Evolutionary conservation across 2,329 filamentous ascomycete species (phyloP), one percentile per base, ranked within the genome.

Genomic region (Ophiosphaerella korrae): DNA sequence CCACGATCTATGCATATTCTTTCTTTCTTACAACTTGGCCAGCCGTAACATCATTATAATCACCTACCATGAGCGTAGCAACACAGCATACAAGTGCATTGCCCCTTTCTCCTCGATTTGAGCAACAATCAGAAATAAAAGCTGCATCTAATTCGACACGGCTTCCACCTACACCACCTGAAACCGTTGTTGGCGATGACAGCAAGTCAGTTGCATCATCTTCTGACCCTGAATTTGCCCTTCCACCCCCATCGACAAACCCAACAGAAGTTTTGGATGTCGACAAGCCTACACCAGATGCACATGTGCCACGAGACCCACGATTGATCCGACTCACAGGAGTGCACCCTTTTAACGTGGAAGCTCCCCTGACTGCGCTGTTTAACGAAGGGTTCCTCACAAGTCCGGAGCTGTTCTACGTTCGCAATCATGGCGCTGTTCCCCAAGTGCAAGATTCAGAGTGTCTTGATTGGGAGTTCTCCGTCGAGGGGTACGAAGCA

Each of bases 271-370:
- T 94, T 11, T 78, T 95, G 5, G 79, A 85, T n/a, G 75, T 90
- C 64, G 92, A 96, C 69, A 79, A 89, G 57, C 88, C 88, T 55
- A 97, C 92, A 0, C 92, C 92, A 7, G 92, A 97, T 67, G 79
- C 75, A 59, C 90, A 93, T 77, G 89, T 97, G 16, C 81, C 86
- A 18, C 82, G 92, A 70, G 92, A 96, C 74, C 80, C 88, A 1
- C 83, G 92, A 35, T 79, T 97, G 13, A 94, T 97, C 58, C 84
- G 92, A 43, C 78, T 97, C 12, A 97, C 92, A 9, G 92, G 92
- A 21, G 83, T 90, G 5, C 92, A 96, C 72, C 92, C 92, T 1
- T 96, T 95, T 78, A 97, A 97, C 63, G 88, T 89, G 42, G 92
- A 97, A 74, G 83, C 92, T 8, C 92, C 92, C 0, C 76, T 97